These are phyloP conservation scores for Desmodesmus armatus DNA, from an alignment of 139 green algal species.

Conservation along the genomic window DNA sequence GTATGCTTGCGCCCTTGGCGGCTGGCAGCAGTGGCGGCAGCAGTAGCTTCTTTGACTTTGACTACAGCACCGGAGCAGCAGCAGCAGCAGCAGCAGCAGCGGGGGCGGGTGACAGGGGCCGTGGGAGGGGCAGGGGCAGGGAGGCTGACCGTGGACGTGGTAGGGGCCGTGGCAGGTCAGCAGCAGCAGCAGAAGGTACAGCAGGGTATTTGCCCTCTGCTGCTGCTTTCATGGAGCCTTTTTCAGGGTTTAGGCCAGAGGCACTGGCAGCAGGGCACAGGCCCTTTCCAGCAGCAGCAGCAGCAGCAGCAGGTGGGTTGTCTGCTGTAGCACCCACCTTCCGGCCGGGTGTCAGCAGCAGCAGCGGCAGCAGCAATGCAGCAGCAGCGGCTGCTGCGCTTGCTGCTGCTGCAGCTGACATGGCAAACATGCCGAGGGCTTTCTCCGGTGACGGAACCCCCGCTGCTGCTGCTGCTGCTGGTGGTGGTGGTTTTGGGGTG, in stretches of 20 bases:
- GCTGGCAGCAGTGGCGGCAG: background rate
- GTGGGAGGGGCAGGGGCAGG: conserved; percentile 10
- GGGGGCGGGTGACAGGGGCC: no score
- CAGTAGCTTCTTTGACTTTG: background rate
- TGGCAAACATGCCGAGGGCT: background rate
- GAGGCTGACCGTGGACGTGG: background rate
- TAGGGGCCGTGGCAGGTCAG: background rate
- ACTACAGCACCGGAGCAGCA: no score
- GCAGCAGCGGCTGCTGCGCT: background rate
- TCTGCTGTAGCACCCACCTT: background rate
- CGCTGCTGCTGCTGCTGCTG: background rate
- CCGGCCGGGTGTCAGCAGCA: background rate
- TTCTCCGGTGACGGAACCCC: background rate
- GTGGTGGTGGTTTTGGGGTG: background rate
- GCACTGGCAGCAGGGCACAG: background rate
- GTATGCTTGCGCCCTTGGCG: background rate
- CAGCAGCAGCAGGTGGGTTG: background rate
- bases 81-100: conserved; percentile 2
- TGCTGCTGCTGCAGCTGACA: background rate
- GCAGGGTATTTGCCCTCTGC: background rate
- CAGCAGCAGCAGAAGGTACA: background rate
- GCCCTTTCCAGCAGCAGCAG: background rate
- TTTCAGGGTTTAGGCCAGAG: background rate
- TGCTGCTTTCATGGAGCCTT: background rate
- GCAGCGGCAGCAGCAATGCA: background rate